Base-by-base conservation (phyloP, 1,284 basidiomycete genomes). In the Pyrrhoderma lamaoense region DNA sequence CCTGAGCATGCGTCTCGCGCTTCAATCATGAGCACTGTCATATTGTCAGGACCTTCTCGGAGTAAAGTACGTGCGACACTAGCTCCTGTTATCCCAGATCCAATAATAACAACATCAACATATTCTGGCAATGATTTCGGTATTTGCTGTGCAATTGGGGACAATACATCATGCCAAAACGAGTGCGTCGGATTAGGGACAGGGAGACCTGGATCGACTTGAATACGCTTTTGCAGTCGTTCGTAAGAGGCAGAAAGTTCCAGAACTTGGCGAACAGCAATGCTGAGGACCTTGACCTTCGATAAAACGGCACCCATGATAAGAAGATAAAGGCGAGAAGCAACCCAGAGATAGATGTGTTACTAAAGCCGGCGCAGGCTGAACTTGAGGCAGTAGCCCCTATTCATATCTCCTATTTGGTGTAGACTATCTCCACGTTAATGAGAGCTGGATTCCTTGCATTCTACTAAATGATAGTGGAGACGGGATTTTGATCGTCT, bases 1-100 rank as follows among this genome's bases (percentile, higher is more conserved):
- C 84, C 85, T 0, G 80, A 82, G 58, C 85, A 86, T 0, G 72
- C 70, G 7, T 80, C 80, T 54, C 84, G 68, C 4, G 84, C 85
- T 52, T 87, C 84, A 11, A 87, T 70, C 74, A 86, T 80, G 8
- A 82, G 70, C 0, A 85, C 61, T 27, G 67, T 65, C 2, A 75
- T 60, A 3, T 57, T 59, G 54, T 21, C 57, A 59, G 21, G 61
- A n/a, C 65, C 61, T 34, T 57, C 59, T n/a, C 71, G 66, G 7
- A 87, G 65, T 19, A 82, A 55, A 2, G 74, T 72, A 51, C 77
- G 73, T 9, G 74, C 76, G 48, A 84, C 64, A 0, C 78, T 72
- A 0, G 80, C 70, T 0, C 83, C 82, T 2, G 84, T 83, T 49
- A 87, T 82, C 0, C 85, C 85, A 16, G 81, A 84, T 2, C 84